Conservation (phyloP, 2,329 filamentous ascomycete genomes). For the Colletotrichum sp. region DNA sequence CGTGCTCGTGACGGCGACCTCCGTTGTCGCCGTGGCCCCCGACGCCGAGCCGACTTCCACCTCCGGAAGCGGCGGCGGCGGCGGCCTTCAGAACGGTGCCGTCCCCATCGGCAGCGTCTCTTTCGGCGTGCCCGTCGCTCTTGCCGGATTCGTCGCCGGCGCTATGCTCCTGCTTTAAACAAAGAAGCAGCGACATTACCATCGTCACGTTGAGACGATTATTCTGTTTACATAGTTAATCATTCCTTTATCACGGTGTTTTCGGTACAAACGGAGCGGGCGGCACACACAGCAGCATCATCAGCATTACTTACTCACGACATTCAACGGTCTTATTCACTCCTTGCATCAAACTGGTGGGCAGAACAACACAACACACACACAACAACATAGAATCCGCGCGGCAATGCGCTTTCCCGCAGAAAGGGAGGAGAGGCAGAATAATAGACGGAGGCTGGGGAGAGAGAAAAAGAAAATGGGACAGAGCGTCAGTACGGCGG, state of each 20-base stretch:
- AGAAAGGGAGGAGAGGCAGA: no score
- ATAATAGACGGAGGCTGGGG: conserved; percentile 9
- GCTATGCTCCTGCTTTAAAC: conserved; percentile 11
- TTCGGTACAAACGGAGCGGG: background rate
- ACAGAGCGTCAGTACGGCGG: background rate
- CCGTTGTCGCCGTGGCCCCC: conserved; percentile 50
- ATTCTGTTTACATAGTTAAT: conserved; percentile 10
- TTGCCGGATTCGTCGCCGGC: conserved; percentile 31
- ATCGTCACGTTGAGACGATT: background rate
- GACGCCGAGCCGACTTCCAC: conserved; percentile 31
- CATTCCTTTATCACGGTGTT: background rate
- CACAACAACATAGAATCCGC: conserved; percentile 5
- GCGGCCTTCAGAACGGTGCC: conserved; percentile 43
- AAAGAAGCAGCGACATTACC: background rate
- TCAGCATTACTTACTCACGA: conserved; percentile 20
- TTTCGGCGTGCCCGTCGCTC: conserved; percentile 18
- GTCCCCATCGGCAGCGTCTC: conserved; percentile 23
- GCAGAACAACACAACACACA: background rate
- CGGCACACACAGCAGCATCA: conserved; percentile 6
- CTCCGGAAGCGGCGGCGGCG: conserved; percentile 21
- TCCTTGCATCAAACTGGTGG: conserved; percentile 19
- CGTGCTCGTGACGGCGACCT: conserved; percentile 53
- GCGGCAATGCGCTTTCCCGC: background rate
- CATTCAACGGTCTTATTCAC: conserved; percentile 20
- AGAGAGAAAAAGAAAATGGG: background rate